phyloP scores from a whole-genome alignment of 495 filamentous ascomycete species.

The Tuber indicum region DNA sequence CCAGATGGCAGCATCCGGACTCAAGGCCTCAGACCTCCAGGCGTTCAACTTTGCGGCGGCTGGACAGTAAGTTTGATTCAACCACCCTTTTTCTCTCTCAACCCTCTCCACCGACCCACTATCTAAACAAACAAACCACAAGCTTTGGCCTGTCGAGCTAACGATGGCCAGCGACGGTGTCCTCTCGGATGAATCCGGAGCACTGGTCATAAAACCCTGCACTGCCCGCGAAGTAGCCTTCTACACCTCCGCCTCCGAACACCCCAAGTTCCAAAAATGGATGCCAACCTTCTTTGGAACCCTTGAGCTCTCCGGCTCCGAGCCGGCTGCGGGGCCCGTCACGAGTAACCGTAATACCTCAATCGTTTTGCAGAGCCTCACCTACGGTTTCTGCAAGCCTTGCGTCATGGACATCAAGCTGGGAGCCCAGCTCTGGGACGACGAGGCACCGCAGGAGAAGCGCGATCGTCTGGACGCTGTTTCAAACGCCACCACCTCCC shows the following conservation, averaged over 20 bases:
- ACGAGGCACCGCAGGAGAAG: constrained; percentile 71
- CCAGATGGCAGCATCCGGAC: constrained; percentile 12
- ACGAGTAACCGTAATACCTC: constrained; percentile 41
- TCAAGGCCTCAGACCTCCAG: constrained; percentile 30
- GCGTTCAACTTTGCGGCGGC: constrained; percentile 48
- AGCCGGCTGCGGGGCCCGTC: constrained; percentile 34
- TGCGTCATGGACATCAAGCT: constrained; percentile 96
- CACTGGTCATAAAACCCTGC: constrained; percentile 91
- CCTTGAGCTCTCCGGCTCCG: constrained; percentile 49
- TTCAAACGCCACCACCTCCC: constrained; percentile 69
- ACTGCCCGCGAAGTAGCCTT: constrained; percentile 80
- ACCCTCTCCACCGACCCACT: background rate
- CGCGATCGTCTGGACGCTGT: constrained; percentile 72
- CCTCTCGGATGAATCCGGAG: constrained; percentile 73
- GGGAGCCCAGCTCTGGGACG: constrained; percentile 77
- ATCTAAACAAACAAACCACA: background rate
- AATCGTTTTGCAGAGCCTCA: constrained; percentile 81
- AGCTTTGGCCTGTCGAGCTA: constrained; percentile 11
- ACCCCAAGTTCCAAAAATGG: constrained; percentile 65
- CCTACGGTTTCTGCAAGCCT: constrained; percentile 70
- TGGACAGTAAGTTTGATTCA: constrained; percentile 70
- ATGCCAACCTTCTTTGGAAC: constrained; percentile 84
- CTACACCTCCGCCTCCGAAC: constrained; percentile 69
- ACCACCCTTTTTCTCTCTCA: constrained; percentile 6
- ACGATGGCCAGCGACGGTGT: constrained; percentile 73